Evolutionary conservation across 306 rosid genomes (phyloP), one percentile per base, ranked within the genome.

Genomic region (Cucurbita maxima): DNA sequence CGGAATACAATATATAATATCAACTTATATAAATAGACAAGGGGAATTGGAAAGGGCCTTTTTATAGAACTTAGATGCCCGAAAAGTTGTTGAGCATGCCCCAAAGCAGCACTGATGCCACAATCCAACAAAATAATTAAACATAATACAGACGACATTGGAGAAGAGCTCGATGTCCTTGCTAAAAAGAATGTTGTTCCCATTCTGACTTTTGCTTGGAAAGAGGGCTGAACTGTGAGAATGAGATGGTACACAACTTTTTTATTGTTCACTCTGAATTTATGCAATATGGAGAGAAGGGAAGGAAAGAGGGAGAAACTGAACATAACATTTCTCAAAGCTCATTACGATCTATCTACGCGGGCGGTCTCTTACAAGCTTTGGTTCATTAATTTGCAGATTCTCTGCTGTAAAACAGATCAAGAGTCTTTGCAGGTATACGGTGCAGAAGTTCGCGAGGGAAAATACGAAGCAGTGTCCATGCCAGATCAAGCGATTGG

Each of bases 381-480:
- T 74, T 53, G 48, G 53, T 59, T 76, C 75, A 82, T 90, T 86
- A 91, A 82, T 94, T 89, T 48, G 88, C 83, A 58, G 96, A 86
- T 76, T 95, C 99, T 73, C 99, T 87, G 87, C 90, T 95, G 82
- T 95, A 95, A 79, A 45, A 95, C 76, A 51, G 90, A 53, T 95
- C 99, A 48, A 95, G 99, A 58, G 97, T 91, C 88, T 95, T 95
- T 36, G 92, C 93, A 37, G 99, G 99, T 52, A 95, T 95, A 83
- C 99, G 97, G 81, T 95, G 99, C 84, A 95, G 97, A 78, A 95
- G 99, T 83, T 95, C 99, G 16, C 99, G 99, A 6, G 99, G 99
- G 89, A 95, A 95, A 66, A 95, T 95, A 59, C 97, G 96, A 75
- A 95, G 96, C 82, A 95, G 80, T 22, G 97, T 91, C 99, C 99